These are phyloP conservation scores for Phanerochaete sordida DNA, from an alignment of 768 basidiomycete species.

Conservation along the genomic window DNA sequence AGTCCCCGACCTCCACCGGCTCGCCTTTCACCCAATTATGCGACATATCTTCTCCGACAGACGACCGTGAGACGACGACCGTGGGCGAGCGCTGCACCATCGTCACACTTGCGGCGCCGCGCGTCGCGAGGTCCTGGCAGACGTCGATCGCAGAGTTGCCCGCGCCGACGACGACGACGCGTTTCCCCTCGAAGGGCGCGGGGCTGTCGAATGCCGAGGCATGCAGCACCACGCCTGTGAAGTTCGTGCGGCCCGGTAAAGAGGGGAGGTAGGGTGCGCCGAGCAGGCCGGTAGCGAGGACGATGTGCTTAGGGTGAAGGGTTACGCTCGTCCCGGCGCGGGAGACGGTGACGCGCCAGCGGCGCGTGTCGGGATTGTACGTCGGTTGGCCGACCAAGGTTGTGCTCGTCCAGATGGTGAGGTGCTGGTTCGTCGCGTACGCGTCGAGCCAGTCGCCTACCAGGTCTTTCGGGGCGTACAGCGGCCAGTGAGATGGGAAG, in stretches of 20 bases:
- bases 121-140: constrained; percentile 31
- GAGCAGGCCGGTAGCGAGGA: constrained; percentile 35
- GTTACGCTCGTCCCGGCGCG: constrained; percentile 24
- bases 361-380: constrained; percentile 27
- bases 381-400: constrained; percentile 25
- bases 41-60: background rate
- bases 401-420: constrained; percentile 39
- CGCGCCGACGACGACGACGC: constrained; percentile 38
- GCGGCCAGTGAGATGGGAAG: constrained; percentile 35
- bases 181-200: constrained; percentile 27
- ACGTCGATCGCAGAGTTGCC: constrained; percentile 37
- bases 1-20: constrained; percentile 23
- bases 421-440: constrained; percentile 36
- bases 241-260: constrained; percentile 21
- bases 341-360: constrained; percentile 33
- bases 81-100: constrained; percentile 42
- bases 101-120: constrained; percentile 33
- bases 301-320: constrained; percentile 35
- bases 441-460: constrained; percentile 41
- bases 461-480: constrained; percentile 36
- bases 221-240: constrained; percentile 31
- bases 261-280: constrained; percentile 31
- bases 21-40: constrained; percentile 15
- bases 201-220: constrained; percentile 27
- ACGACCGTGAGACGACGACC: constrained; percentile 25